Evolutionary conservation across 202 grass and related monocot species (phyloP).

Genomic region (Bolboschoenoplectus hybrid): DNA sequence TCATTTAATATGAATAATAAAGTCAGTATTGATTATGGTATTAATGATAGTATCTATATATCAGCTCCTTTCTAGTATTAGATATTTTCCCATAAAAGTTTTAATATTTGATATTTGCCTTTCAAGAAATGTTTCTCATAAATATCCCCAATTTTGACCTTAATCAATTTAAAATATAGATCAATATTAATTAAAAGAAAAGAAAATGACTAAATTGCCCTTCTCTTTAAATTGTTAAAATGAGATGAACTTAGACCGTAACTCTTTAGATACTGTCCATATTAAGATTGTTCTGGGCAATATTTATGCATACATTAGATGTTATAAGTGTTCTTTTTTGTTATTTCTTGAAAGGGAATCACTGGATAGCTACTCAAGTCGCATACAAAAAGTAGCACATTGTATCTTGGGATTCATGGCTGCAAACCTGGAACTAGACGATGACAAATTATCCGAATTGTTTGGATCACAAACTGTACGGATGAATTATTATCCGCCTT

Average conservation of each 20-base stretch:
- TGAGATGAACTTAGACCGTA: too few species aligned
- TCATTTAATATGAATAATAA: too few species aligned
- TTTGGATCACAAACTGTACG: not conserved
- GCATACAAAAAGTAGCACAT: slow-evolving; percentile 5
- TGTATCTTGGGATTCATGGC: not conserved
- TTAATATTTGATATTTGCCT: not conserved
- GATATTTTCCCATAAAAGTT: not conserved
- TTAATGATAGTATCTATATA: too few species aligned
- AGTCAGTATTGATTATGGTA: too few species aligned
- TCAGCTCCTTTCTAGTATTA: too few species aligned
- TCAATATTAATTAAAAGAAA: not conserved
- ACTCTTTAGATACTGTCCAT: not conserved
- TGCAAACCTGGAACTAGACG: not conserved
- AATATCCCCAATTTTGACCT: not conserved
- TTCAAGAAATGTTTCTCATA: not conserved
- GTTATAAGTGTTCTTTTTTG: not conserved
- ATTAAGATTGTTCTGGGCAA: not conserved
- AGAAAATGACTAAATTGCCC: not conserved
- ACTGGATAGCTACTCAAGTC: not conserved
- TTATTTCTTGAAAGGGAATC: slow-evolving; percentile 1
- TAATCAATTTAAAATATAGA: not conserved
- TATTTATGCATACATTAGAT: not conserved
- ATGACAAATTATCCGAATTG: not conserved
- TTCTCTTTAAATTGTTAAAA: not conserved
- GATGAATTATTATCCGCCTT: slow-evolving; percentile 12